Base-by-base conservation (phyloP, 805 yeast genomes). In the Barnettozyma botsteinii region DNA sequence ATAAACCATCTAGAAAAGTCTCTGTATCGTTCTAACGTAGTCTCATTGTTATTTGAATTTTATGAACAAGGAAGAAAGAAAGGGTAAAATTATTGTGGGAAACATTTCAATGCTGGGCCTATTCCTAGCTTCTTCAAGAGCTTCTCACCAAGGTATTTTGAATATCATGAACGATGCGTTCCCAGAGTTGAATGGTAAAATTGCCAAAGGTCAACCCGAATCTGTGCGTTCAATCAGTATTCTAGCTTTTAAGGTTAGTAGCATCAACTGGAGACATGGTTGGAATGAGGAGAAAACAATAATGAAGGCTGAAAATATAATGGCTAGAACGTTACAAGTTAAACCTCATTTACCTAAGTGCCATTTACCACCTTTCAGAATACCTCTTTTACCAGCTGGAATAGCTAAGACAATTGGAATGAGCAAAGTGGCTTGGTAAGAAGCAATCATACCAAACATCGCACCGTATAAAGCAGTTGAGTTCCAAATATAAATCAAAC, bases 121-220 rank as follows among this genome's bases (percentile, higher is more conserved):
- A 27, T 57, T 64, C 42, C 41, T 61, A 39, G 47, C 35, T 17
- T 43, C 14, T 14, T 24, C 19, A 46, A 9, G 58, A 42, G 9
- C 43, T 48, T 1, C 50, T 56, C 44, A 49, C 15, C 60, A 57
- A 34, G 33, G 36, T 0, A 23, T 65, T 8, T 42, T 57, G 31
- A 43, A 53, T 37, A 30, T 49, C 5, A 33, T 65, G 27, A 55
- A 57, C 46, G 53, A 60, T 25, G 46, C 60, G 11, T 64, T 72
- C 56, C 72, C 74, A 11, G 57, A 64, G 45, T 59, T 69, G 42
- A 57, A 54, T 36, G 70, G 65, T 11, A 62, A 62, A 42, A 51
- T 74, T 34, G 71, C 75, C 4, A 61, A 52, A 17, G 73, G 71
- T 29, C 51, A 23, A 30, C 40, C 24, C n/a, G n/a, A n/a, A 11